phyloP scores from a whole-genome alignment of 2,329 filamentous ascomycete species.

The Colletotrichum sp. region DNA sequence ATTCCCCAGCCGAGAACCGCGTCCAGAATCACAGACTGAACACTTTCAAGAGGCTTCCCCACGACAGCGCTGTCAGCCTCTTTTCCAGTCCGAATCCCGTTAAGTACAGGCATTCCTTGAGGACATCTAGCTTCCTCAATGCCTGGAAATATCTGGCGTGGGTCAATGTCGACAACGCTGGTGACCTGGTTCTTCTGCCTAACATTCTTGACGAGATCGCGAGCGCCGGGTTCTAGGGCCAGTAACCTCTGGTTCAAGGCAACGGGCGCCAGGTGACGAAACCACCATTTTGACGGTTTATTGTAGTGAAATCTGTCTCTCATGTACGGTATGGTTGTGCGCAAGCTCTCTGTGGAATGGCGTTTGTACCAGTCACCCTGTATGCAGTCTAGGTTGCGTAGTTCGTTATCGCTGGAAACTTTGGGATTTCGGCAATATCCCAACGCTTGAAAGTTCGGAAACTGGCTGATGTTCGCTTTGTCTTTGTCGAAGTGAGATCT shows the following conservation, averaged over 20 bases:
- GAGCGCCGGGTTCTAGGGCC: not conserved
- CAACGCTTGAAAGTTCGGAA: not conserved
- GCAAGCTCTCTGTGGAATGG: not conserved
- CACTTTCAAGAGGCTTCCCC: not conserved
- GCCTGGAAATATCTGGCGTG: not conserved
- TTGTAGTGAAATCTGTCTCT: not conserved
- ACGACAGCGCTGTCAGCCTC: not conserved
- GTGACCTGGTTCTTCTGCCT: not conserved
- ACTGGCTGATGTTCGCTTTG: not conserved
- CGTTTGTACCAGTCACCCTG: not conserved
- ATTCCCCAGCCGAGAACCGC: not conserved
- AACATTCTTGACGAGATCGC: not conserved
- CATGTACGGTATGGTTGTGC: not conserved
- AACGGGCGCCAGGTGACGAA: not conserved
- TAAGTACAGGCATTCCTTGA: not conserved
- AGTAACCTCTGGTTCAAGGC: not conserved
- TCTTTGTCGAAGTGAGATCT: not conserved
- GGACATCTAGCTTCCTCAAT: not conserved
- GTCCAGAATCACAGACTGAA: not conserved
- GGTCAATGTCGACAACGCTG: not conserved
- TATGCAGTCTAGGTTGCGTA: not conserved
- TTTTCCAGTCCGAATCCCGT: not conserved
- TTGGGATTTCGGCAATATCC: not conserved
- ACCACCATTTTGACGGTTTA: not conserved
- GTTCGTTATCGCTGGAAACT: not conserved